These are phyloP conservation scores for Atkinsonella texensis DNA, from an alignment of 2,329 filamentous ascomycete species.

Conservation along the genomic window DNA sequence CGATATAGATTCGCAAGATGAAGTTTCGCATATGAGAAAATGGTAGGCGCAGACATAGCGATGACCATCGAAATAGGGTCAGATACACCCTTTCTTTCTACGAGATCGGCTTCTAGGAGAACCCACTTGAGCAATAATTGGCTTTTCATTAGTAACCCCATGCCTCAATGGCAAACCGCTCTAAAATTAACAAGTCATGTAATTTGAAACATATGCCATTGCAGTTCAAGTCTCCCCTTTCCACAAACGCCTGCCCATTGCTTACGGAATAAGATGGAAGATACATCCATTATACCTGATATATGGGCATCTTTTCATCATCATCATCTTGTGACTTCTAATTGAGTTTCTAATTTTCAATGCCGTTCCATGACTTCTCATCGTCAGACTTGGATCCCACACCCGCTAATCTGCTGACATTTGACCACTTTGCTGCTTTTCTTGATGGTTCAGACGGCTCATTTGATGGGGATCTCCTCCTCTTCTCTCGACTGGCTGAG, in stretches of 20 bases:
- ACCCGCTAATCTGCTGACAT: constrained; percentile 5
- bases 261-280: not conserved
- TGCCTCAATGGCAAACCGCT: too few species aligned
- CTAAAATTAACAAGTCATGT: too few species aligned
- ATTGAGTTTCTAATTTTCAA: constrained; percentile 21
- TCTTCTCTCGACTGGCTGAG: constrained; percentile 16
- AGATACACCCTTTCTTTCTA: too few species aligned
- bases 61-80: too few species aligned
- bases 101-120: too few species aligned
- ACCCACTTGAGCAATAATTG: too few species aligned
- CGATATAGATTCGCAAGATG: too few species aligned
- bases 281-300: too few species aligned
- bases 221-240: not conserved
- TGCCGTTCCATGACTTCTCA: constrained; percentile 31
- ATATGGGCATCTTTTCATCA: not conserved
- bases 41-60: too few species aligned
- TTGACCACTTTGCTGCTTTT: constrained; percentile 12
- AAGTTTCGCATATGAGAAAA: too few species aligned
- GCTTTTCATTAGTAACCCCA: too few species aligned
- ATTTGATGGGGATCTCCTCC: constrained; percentile 17
- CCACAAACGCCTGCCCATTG: not conserved
- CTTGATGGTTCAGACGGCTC: constrained; percentile 15
- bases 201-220: too few species aligned
- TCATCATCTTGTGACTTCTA: not conserved
- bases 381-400: constrained; percentile 18